Evolutionary conservation across 192 early-diverging fungal genomes (phyloP).

Genomic region (Neocallimastix lanati): DNA sequence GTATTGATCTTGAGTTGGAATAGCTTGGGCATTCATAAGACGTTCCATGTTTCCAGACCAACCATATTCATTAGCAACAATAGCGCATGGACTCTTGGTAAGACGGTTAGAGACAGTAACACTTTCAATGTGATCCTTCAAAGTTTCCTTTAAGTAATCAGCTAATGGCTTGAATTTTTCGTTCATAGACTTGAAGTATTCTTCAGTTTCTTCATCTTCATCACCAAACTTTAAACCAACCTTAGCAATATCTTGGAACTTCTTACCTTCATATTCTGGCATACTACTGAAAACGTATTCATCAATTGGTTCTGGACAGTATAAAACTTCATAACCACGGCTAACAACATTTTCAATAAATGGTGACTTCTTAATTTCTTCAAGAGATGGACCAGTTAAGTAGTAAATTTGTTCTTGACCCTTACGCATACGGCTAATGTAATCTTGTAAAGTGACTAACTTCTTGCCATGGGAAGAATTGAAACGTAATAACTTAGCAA

Average conservation of each 20-base stretch:
- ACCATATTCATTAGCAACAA: conserved; percentile 38
- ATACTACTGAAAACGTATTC: conserved; percentile 38
- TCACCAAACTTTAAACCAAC: conserved; percentile 28
- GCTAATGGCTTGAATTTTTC: conserved; percentile 27
- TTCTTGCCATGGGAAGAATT: conserved; percentile 30
- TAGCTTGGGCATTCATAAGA: conserved; percentile 29
- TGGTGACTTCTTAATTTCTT: conserved; percentile 62
- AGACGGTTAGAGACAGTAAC: conserved; percentile 56
- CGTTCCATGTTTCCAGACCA: conserved; percentile 47
- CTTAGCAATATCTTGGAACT: conserved; percentile 41
- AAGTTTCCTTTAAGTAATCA: conserved; percentile 22
- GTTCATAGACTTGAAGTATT: conserved; percentile 5
- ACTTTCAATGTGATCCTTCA: conserved; percentile 18
- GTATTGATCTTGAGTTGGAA: not conserved
- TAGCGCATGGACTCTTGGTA: conserved; percentile 55
- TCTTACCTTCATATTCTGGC: conserved; percentile 48
- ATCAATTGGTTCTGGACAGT: conserved; percentile 46
- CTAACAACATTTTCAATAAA: conserved; percentile 77
- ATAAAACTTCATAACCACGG: conserved; percentile 76
- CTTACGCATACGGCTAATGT: conserved; percentile 73
- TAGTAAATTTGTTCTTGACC: conserved; percentile 83
- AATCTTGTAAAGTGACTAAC: conserved; percentile 49
- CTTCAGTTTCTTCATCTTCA: conserved; percentile 16
- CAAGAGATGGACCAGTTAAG: conserved; percentile 47
- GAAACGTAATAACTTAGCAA: conserved; percentile 67